Evolutionary conservation across 106 monocot genomes (phyloP).

Genomic region (Platanthera guangdongensis): DNA sequence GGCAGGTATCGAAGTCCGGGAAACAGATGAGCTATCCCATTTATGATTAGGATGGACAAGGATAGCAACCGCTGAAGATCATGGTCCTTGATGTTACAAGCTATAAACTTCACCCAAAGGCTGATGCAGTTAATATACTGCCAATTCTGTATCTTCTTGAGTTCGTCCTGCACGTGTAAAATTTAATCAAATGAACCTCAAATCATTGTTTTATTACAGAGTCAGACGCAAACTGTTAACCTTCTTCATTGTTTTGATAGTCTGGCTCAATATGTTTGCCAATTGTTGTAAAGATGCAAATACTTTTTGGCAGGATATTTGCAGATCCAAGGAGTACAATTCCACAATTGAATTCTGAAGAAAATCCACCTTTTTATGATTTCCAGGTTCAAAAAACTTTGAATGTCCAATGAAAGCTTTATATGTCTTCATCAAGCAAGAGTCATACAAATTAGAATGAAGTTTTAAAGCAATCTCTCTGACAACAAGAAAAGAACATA

Average conservation of each 20-base stretch:
- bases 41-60: constrained; percentile 51
- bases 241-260: constrained; percentile 61
- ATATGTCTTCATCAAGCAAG: constrained; percentile 46
- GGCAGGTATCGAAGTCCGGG: constrained; percentile 60
- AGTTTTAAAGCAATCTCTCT: constrained; percentile 35
- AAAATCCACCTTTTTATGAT: constrained; percentile 47
- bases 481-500: constrained; percentile 52
- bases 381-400: constrained; percentile 57
- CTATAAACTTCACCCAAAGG: constrained; percentile 69
- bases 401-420: constrained; percentile 46
- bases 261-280: constrained; percentile 32
- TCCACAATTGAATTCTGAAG: constrained; percentile 47
- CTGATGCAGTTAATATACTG: constrained; percentile 66
- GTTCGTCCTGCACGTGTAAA: constrained; percentile 53
- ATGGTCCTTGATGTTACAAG: constrained; percentile 49
- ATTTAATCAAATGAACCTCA: neutral
- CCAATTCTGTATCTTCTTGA: constrained; percentile 64
- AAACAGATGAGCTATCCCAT: constrained; percentile 61
- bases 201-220: neutral
- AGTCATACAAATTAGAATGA: constrained; percentile 35
- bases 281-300: constrained; percentile 48
- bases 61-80: constrained; percentile 50
- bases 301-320: constrained; percentile 42
- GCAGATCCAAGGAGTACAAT: constrained; percentile 60
- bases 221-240: constrained; percentile 16